Percentiles rank a stretch among this genome's conserved stretches.
Conservation (phyloP, 208 protist species). For the Plasmodiophora brassicae region DNA sequence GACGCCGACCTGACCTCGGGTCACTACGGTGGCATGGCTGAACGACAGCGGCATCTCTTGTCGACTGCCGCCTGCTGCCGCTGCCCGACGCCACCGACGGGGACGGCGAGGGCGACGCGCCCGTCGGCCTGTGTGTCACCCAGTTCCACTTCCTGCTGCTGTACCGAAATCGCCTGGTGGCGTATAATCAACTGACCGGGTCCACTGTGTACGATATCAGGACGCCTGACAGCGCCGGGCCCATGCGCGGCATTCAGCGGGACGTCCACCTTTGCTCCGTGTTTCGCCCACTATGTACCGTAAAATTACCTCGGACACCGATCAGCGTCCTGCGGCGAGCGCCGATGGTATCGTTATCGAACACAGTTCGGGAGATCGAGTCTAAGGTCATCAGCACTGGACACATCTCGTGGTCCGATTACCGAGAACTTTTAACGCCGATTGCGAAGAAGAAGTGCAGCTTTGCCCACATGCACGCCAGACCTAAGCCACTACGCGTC, state of each 20-base stretch:
- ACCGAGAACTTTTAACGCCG: too few relatives aligned
- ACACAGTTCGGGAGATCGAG: too few relatives aligned
- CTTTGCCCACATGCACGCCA: too few relatives aligned
- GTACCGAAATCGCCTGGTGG: neutral
- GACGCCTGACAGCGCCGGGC: neutral
- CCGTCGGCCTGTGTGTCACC: neutral
- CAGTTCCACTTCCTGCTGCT: slow-evolving; percentile 16
- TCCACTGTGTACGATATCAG: neutral
- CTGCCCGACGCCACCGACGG: neutral
- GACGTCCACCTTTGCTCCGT: neutral
- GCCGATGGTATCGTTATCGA: too few relatives aligned
- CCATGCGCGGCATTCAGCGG: neutral
- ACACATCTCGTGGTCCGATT: too few relatives aligned
- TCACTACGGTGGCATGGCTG: slow-evolving; percentile 3
- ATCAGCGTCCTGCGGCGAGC: too few relatives aligned
- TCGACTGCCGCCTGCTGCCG: neutral
- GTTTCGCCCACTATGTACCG: too few relatives aligned
- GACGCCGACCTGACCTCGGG: too few relatives aligned
- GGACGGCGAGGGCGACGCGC: neutral
- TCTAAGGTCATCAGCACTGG: too few relatives aligned
- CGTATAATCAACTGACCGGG: neutral
- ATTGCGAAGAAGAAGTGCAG: too few relatives aligned
- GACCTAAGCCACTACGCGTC: too few relatives aligned
- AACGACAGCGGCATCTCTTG: neutral
- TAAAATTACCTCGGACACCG: too few relatives aligned